Evolutionary conservation across 331 rosid species (phyloP).

Genomic region (Pyracantha coccinea): DNA sequence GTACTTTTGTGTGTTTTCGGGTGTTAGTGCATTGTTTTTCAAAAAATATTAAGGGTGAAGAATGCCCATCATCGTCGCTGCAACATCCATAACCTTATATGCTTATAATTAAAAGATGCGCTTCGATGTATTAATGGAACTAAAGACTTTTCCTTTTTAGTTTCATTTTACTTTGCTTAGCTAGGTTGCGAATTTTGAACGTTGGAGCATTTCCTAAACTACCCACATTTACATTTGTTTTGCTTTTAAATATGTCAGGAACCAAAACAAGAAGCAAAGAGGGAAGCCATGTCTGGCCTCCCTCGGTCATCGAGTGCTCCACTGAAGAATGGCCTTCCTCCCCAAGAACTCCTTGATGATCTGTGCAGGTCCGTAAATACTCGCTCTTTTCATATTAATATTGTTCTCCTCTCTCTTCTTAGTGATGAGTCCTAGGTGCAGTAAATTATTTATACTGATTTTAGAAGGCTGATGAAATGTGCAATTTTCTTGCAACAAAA

Average conservation of each 20-base stretch:
- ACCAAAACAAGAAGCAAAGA: background rate
- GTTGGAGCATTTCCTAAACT: background rate
- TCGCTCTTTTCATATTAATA: background rate
- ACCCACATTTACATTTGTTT: background rate
- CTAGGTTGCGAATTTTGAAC: background rate
- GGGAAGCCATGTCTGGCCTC: constrained; percentile 51
- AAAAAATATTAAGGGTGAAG: background rate
- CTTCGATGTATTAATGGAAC: background rate
- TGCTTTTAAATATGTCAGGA: background rate
- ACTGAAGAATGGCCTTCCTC: constrained; percentile 69
- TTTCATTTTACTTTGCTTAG: background rate
- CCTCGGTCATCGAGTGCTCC: constrained; percentile 55
- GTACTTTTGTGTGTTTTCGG: background rate
- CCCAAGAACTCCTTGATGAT: constrained; percentile 90
- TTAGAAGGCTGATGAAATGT: background rate
- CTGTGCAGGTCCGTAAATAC: constrained; percentile 62
- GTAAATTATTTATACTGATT: background rate
- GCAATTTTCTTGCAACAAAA: background rate
- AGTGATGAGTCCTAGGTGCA: background rate
- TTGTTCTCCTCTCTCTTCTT: background rate
- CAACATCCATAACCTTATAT: background rate
- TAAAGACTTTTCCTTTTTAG: background rate
- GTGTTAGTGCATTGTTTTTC: background rate
- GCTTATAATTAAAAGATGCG: background rate
- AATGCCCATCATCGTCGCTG: background rate